Base-by-base conservation (phyloP, 2,329 filamentous ascomycete genomes). In the Thelonectria rubi region DNA sequence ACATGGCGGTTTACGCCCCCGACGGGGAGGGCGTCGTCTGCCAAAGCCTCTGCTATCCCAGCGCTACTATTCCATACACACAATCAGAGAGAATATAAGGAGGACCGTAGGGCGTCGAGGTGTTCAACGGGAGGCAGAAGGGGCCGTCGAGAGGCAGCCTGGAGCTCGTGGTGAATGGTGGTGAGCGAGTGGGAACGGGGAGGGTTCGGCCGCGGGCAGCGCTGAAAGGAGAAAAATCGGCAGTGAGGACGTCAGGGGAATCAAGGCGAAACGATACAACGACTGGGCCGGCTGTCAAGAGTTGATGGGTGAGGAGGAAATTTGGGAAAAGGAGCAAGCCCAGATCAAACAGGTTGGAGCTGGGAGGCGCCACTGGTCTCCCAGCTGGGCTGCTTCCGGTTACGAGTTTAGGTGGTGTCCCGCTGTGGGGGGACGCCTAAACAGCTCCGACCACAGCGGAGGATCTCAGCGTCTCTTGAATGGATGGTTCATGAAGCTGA, bases 1-100 rank as follows among this genome's bases (percentile, higher is more conserved):
- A 60, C 73, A 76, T 76, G 51, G 64, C 67, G 49, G 64, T 8
- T 62, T 62, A 60, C 54, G 53, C 60, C 52, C 61, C 62, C 56
- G 65, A 63, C 67, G 70, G 68, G 65, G 48, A 64, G 58, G 46
- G 54, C 55, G 43, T 42, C 49, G 49, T 34, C 47, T 51, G 51
- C 59, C 18, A 37, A 51, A 14, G 60, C 57, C 51, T 50, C 45
- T 42, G 42, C 52, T 60, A 48, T 56, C 45, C 56, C 40, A 42
- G 53, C 63, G 60, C 65, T 51, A 55, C 43, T 43, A 45, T 56
- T 60, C 65, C 63, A 50, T 61, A 37, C 59, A 61, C 63, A n/a
- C 42, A 14, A 46, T 17, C 20, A 46, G 3, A 3, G 26, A 53
- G 47, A 39, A 52, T 42, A 52, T 42, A n/a, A 30, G 40, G 42